Evolutionary conservation across 2,329 filamentous ascomycete species (phyloP).

Genomic region (Diaporthe sp.): DNA sequence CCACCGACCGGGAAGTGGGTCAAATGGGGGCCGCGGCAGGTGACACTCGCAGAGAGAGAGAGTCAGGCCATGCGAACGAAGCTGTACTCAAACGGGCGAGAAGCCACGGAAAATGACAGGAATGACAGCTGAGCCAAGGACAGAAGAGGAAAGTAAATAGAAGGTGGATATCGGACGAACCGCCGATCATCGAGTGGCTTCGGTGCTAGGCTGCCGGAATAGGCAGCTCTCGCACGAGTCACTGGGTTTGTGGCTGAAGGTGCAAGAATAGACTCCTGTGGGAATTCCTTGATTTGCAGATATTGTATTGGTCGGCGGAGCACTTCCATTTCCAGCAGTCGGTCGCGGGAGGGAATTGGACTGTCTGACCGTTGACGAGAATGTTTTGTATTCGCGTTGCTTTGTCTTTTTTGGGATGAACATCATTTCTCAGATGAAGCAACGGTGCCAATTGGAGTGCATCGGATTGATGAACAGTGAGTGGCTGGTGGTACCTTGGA

Average conservation of each 20-base stretch:
- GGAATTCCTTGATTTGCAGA: not conserved
- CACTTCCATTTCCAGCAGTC: not conserved
- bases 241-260: constrained; percentile 11
- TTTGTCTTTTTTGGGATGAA: not conserved
- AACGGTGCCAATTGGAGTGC: not conserved
- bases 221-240: constrained; percentile 33
- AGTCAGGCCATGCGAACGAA: not conserved
- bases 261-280: not conserved
- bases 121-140: constrained; percentile 11
- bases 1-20: not conserved
- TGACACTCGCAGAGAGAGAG: not conserved
- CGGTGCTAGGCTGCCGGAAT: constrained; percentile 15
- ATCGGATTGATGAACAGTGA: constrained; percentile 7
- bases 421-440: constrained; percentile 7
- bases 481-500: not conserved
- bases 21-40: not conserved
- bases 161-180: not conserved
- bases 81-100: not conserved
- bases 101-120: not conserved
- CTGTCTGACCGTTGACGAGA: not conserved
- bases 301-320: not conserved
- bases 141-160: constrained; percentile 19
- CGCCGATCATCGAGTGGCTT: not conserved
- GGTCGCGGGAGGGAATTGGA: not conserved
- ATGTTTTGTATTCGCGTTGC: not conserved